Percentiles rank a stretch among this genome's conserved stretches.
phyloP scores from a whole-genome alignment of 176 grass and related monocot species.

The Oryza meridionalis region DNA sequence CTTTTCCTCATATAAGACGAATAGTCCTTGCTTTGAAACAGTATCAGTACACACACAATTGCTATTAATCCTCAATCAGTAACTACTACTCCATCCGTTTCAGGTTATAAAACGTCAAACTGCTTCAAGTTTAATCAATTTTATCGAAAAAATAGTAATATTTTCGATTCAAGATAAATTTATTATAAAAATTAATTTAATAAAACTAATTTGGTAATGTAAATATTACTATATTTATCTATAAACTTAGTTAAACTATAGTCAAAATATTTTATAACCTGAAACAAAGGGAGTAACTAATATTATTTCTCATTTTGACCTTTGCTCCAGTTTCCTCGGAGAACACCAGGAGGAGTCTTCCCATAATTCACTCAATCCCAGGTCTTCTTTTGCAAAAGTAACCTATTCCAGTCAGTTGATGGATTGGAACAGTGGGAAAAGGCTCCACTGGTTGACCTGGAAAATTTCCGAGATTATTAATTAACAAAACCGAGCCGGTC shows the following conservation, averaged over 20 bases:
- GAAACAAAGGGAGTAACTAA: not conserved
- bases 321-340: not conserved
- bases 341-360: accelerated
- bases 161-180: no score
- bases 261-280: no score
- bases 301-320: not conserved
- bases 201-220: no score
- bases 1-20: not conserved
- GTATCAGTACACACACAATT: not conserved
- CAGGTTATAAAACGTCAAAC: no score
- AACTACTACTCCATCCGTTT: not conserved
- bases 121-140: no score
- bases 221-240: no score
- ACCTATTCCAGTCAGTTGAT: not conserved
- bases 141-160: no score
- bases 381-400: not conserved
- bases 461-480: conserved; percentile 35
- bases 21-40: not conserved
- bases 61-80: not conserved
- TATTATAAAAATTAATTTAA: no score
- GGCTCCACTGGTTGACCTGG: conserved; percentile 62
- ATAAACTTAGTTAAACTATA: no score
- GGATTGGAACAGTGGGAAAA: conserved; percentile 39
- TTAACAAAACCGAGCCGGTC: conserved; percentile 23
- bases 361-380: not conserved